phyloP scores from a whole-genome alignment of 805 yeast species.

The Komagataella mondaviorum region DNA sequence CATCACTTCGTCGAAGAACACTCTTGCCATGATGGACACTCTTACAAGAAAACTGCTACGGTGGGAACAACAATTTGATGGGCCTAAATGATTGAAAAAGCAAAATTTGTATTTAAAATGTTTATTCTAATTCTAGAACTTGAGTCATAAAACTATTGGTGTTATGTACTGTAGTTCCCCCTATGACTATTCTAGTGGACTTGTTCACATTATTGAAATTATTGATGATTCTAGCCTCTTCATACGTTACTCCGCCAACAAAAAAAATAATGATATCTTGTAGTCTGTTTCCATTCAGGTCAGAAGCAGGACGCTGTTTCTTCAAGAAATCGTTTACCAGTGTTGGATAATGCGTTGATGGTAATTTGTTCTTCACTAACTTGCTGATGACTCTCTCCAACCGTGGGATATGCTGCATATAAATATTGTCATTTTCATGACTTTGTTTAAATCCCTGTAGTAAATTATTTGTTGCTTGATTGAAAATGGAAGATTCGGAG shows the following conservation, averaged over 20 bases:
- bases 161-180: conserved; percentile 56
- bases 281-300: conserved; percentile 19
- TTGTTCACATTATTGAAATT: conserved; percentile 44
- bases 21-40: conserved; percentile 53
- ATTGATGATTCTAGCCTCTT: conserved; percentile 75
- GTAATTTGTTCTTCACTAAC: conserved; percentile 26
- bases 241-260: conserved; percentile 86
- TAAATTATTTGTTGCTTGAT: conserved; percentile 10
- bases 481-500: conserved; percentile 13
- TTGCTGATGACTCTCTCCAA: conserved; percentile 33
- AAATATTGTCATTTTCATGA: conserved; percentile 49
- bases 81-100: not conserved
- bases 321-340: conserved; percentile 20
- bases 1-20: conserved; percentile 40
- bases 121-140: conserved; percentile 2
- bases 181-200: conserved; percentile 59
- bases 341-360: conserved; percentile 26
- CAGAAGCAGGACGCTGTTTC: conserved; percentile 3
- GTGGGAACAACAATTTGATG: conserved; percentile 73
- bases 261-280: conserved; percentile 63
- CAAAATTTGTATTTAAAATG: not conserved
- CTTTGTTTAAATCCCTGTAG: conserved; percentile 22
- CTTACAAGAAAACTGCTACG: conserved; percentile 54
- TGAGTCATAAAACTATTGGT: conserved; percentile 25
- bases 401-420: conserved; percentile 84